phyloP scores from a whole-genome alignment of 345 rosid species.

The Excoecaria agallocha region DNA sequence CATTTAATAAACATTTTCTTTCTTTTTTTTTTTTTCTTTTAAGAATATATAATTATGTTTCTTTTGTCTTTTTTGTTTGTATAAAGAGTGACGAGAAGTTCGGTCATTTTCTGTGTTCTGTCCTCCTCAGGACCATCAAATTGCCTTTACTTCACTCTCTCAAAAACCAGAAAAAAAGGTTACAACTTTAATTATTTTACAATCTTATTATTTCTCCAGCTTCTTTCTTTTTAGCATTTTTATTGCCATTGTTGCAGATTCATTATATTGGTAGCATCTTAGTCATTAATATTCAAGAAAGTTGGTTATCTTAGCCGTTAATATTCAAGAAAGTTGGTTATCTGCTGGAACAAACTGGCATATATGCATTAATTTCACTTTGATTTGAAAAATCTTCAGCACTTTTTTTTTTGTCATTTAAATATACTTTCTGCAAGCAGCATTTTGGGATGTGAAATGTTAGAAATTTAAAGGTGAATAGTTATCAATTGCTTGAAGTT shows the following conservation, averaged over 20 bases:
- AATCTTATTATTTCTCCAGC: neutral
- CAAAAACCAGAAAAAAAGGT: constrained; percentile 21
- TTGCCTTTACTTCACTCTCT: constrained; percentile 6
- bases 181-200: neutral
- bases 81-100: constrained; percentile 17
- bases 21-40: neutral
- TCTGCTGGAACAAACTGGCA: constrained; percentile 3
- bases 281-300: too few species aligned
- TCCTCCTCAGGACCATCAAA: constrained; percentile 4
- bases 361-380: too few species aligned
- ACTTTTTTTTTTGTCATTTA: too few species aligned
- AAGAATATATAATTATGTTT: neutral
- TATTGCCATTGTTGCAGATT: constrained; percentile 1
- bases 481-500: neutral
- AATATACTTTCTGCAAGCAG: too few species aligned
- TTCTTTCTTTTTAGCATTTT: constrained; percentile 10
- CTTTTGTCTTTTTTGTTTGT: neutral
- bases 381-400: too few species aligned
- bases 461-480: neutral
- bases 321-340: neutral
- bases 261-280: neutral
- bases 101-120: constrained; percentile 7
- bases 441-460: too few species aligned
- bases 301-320: too few species aligned
- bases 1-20: neutral